Base-by-base conservation (phyloP, 1,284 basidiomycete genomes). In the Athelia sp. region DNA sequence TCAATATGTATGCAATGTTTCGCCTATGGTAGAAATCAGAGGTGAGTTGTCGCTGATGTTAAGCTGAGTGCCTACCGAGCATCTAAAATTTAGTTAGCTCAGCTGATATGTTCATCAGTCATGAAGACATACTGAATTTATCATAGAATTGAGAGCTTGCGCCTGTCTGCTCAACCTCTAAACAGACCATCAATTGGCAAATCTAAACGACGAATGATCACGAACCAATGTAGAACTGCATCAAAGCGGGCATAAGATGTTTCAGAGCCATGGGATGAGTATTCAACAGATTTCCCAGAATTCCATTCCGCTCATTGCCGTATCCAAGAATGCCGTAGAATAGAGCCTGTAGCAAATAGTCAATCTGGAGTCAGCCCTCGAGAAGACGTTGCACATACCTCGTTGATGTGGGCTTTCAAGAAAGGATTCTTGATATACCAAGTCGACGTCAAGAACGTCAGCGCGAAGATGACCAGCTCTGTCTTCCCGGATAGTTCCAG, bases 361-460 rank as follows among this genome's bases (percentile, higher is more conserved):
- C 13, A 32, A 15, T 47, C 17, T 44, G 24, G 17, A 47, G 17
- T 17, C 8, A 40, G 17, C 18, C 11, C 17, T 38, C 23, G n/a
- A 47, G n/a, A 34, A 26, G 11, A 26, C 26, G 26, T 29, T 29
- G 26, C 17, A 65, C 75, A 44, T 57, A 93, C 92, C 62, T 96
- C 93, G 55, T 98, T 93, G 42, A 99, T 86, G 69, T 99, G 98
- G n/a, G 93, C 86, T 68, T 98, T 98, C 58, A 99, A 68, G 76
- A 97, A 98, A 0, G 97, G 97, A 58, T 99, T 99, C 73, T 97
- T 98, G 73, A 99, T 94, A 65, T 96, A 98, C 82, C 90, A 92
- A 0, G 91, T 92, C 4, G 93, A 97, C 6, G 90, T 87, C 49
- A 99, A 73, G 78, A 98, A 98, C 0, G 91, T 93, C 56, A 98